A percentile compares a stretch with the other conserved stretches of the same genome.
Evolutionary conservation across 2,329 filamentous ascomycete genomes (phyloP).

Genomic region (Plectosphaerella cucumerina): DNA sequence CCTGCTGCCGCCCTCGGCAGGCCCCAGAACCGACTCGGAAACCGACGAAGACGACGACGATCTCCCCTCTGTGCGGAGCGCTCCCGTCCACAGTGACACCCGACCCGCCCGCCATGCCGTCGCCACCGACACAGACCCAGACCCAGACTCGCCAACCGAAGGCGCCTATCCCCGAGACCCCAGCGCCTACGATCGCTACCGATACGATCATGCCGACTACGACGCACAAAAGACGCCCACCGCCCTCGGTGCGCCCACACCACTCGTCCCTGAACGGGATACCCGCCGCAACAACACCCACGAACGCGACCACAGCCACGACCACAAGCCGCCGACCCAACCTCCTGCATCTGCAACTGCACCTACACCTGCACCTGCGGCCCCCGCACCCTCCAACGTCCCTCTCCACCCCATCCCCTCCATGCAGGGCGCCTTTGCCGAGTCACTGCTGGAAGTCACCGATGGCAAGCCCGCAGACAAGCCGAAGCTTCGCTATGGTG

Average conservation of each 20-base stretch:
- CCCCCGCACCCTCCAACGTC: constrained; percentile 15
- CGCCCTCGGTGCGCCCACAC: constrained; percentile 2
- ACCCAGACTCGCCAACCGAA: neutral
- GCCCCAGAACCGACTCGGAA: neutral
- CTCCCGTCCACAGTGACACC: too few species aligned
- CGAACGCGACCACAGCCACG: too few species aligned
- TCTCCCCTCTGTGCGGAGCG: too few species aligned
- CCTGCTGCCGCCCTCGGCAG: constrained; percentile 10
- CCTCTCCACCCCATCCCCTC: constrained; percentile 65
- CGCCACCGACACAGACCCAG: neutral
- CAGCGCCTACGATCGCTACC: constrained; percentile 5
- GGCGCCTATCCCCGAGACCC: neutral
- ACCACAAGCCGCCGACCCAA: constrained; percentile 1
- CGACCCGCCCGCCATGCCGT: too few species aligned
- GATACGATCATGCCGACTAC: neutral
- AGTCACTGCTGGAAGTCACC: constrained; percentile 72
- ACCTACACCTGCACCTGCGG: neutral
- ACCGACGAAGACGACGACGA: constrained; percentile 5
- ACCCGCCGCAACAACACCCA: constrained; percentile 6
- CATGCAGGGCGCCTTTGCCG: constrained; percentile 79
- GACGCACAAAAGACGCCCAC: constrained; percentile 12
- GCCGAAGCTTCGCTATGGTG: constrained; percentile 48
- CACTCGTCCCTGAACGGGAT: constrained; percentile 9
- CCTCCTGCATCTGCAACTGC: neutral
- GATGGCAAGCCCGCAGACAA: constrained; percentile 40